These are phyloP conservation scores for Boeremia exigua DNA, from an alignment of 2,329 filamentous ascomycete genomes.

Conservation along the genomic window DNA sequence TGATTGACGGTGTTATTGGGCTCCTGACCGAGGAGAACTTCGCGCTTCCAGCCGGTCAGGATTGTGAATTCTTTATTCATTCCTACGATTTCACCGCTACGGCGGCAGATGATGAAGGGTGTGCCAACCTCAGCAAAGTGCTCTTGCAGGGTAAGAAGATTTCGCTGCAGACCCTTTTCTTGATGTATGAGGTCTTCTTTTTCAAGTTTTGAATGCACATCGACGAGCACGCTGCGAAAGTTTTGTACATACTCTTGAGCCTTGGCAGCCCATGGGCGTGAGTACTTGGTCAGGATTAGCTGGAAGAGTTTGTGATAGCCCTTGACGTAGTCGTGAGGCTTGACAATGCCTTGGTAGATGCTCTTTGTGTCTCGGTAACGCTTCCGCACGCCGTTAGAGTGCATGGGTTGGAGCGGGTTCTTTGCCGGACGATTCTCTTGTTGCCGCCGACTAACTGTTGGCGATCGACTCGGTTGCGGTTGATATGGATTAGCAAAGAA, in stretches of 20 bases:
- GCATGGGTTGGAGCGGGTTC: constrained; percentile 40
- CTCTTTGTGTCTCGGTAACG: constrained; percentile 74
- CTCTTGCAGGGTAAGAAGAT: constrained; percentile 90
- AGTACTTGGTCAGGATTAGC: constrained; percentile 79
- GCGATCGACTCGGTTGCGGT: constrained; percentile 38
- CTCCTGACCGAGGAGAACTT: constrained; percentile 85
- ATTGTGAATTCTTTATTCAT: constrained; percentile 98
- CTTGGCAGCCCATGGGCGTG: constrained; percentile 75
- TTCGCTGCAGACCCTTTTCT: constrained; percentile 96
- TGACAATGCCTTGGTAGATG: constrained; percentile 87
- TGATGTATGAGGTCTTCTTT: constrained; percentile 92
- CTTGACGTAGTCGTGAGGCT: constrained; percentile 88
- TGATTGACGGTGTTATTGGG: constrained; percentile 87
- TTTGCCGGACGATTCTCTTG: constrained; percentile 35
- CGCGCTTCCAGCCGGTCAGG: constrained; percentile 91
- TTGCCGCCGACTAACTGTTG: constrained; percentile 33
- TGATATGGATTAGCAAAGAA: constrained; percentile 46
- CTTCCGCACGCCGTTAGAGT: constrained; percentile 51
- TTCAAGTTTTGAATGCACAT: constrained; percentile 87
- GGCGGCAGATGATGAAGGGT: constrained; percentile 87
- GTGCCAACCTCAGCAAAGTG: constrained; percentile 87
- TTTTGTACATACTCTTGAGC: constrained; percentile 88
- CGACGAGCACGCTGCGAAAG: constrained; percentile 91
- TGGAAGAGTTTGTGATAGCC: constrained; percentile 89
- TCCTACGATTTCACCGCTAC: constrained; percentile 92